Base-by-base conservation (phyloP, 306 rosid genomes). In the Medicago ruthenica region DNA sequence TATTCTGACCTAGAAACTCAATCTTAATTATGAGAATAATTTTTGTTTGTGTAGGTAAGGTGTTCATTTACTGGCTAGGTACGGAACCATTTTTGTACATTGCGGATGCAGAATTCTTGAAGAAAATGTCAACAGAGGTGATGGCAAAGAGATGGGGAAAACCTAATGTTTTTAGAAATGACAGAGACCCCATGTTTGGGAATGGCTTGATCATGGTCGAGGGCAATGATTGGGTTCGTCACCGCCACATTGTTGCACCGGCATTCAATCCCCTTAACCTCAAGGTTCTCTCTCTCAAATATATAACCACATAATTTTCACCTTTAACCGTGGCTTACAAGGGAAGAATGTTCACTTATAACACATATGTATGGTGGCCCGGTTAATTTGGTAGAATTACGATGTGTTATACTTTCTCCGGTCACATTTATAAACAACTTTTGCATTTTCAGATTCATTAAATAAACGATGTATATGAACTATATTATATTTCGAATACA, bases 161-260 rank as follows among this genome's bases (percentile, higher is more conserved):
- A 62, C 98, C 96, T 1, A 78, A 80, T 2, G 96, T 93, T 40
- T 93, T 93, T 78, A 82, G 76, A 79, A 85, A 77, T 59, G 98
- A 93, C n/a, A 86, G 98, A 81, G 83, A 84, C 0, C 90, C 98
- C 16, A 89, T 93, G 98, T 93, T 93, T 76, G 98, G 98, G 1
- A 85, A 85, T 42, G 95, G 98, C 37, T 80, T 93, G 69, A 15
- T 93, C 14, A 88, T 90, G 96, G 81, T 86, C 0, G 98, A 93
- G 54, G 98, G 98, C 1, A 88, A 90, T 14, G 85, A 89, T 0
- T 93, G 98, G 98, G 87, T 78, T 21, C 96, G 88, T 37, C 96
- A 87, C n/a, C 87, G 98, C 3, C 95, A 81, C 70, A 79, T 87
- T 48, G 78, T 90, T 65, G 89, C 96, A 21, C 92, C 96, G 0